Evolutionary conservation across 768 basidiomycete species (phyloP), one percentile per base, ranked within the genome.

Genomic region (Hericium erinaceus): DNA sequence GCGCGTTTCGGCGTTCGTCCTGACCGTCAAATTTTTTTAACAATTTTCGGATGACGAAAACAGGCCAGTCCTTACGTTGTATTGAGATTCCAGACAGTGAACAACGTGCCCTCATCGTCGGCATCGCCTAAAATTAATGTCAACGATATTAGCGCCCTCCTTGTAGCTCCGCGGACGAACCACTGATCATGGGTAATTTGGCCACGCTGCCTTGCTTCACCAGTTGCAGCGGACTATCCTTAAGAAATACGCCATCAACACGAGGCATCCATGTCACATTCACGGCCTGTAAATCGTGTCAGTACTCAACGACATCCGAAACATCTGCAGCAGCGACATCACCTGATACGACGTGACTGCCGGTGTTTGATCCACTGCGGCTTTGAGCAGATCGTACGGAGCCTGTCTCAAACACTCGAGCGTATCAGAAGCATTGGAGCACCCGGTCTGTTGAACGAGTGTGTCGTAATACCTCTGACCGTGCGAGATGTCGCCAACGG

Each of bases 381-480:
- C 53, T 57, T 69, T 57, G 12, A 77, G 61, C 6, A 55, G 57
- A 0, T 44, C 26, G 9, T 41, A 20, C 7, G 57, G 52, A 5
- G 57, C 64, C 13, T 54, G 39, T 11, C 77, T 67, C 44, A 80
- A 58, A 61, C 77, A 79, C 6, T 62, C 64, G 2, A 78, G 66
- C 1, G 75, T 78, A 57, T 80, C 77, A 1, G 63, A 28, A 5
- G 71, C 61, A 28, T 67, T 54, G 11, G 72, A 62, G 58, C 80
- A 81, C 2, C 74, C 76, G 6, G 75, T 74, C 16, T 72, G 64
- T 3, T 55, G 26, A 4, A 79, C 77, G 39, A 80, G 62, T 10
- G 58, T 61, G 59, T 80, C 78, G 65, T 78, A 80, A 58, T 74
- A 57, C n/a, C 39, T 54, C 38, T 80, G 78, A 1, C 77, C 77